Evolutionary conservation across 352 stramenopile genomes (phyloP), one percentile per base, ranked within the genome.

Genomic region (Phytophthora agathidicida): DNA sequence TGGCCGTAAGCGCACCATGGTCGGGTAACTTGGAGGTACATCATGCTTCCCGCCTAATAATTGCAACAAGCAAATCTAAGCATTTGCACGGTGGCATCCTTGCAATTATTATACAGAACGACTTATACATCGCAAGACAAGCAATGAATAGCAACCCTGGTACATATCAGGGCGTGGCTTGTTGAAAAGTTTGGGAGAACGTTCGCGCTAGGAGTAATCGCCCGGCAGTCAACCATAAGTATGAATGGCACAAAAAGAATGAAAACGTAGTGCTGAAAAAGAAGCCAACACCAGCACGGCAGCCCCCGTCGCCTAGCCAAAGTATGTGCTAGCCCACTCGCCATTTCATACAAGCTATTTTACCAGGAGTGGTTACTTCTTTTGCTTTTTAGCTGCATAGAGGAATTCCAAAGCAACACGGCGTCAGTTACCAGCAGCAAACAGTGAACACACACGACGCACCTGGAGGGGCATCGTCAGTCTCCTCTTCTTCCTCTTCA

Each of bases 1-100:
- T 55, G 91, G 91, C 6, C 83, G 91, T 22, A 98, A 98, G 68
- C 87, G 91, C 39, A 93, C 91, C 19, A 96, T 96, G 80, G 88
- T 98, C 48, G 91, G 89, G 24, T 98, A 89, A 58, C 22, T 27
- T 36, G n/a, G 11, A 46, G 16, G 42, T 27, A 16, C 22, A 31
- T 22, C 22, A 48, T 43, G 19, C 19, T n/a, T n/a, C n/a, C n/a
- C n/a, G n/a, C n/a, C n/a, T n/a, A n/a, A n/a, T n/a, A n/a, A n/a
- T n/a, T n/a, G n/a, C n/a, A n/a, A n/a, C n/a, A n/a, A n/a, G n/a
- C n/a, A n/a, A n/a, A n/a, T n/a, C n/a, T n/a, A n/a, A n/a, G n/a
- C n/a, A n/a, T n/a, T n/a, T n/a, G n/a, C n/a, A n/a, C n/a, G n/a
- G n/a, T n/a, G n/a, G n/a, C n/a, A n/a, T n/a, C n/a, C n/a, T n/a